phyloP scores from a whole-genome alignment of 345 rosid species.

The Acer yangbiense region DNA sequence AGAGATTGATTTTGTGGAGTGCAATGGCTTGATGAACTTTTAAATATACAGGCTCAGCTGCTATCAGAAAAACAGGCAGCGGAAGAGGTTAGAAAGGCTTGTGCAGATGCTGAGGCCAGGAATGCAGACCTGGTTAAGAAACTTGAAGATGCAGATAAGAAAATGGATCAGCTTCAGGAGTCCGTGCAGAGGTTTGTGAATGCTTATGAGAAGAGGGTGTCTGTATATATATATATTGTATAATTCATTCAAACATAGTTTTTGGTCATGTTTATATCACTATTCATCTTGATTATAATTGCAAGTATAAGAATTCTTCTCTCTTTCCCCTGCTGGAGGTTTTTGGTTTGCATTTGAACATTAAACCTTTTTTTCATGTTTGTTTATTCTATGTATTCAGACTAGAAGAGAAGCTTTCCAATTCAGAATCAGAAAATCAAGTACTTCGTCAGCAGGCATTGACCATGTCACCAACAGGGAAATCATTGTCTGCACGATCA shows the following conservation, averaged over 20 bases:
- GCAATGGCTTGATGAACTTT: constrained; percentile 16
- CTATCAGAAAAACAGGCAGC: constrained; percentile 63
- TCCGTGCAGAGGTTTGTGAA: constrained; percentile 87
- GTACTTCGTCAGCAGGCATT: constrained; percentile 98
- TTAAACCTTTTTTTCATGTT: constrained; percentile 15
- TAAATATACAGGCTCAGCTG: constrained; percentile 58
- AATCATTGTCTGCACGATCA: constrained; percentile 65
- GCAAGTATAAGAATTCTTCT: not conserved
- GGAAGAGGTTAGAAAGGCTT: constrained; percentile 67
- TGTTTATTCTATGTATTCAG: constrained; percentile 45
- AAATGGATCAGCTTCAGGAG: constrained; percentile 92
- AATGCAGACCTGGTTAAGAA: constrained; percentile 70
- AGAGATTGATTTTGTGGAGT: constrained; percentile 1
- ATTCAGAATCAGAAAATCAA: constrained; percentile 97
- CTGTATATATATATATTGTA: not conserved
- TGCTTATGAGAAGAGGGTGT: constrained; percentile 6
- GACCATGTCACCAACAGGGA: constrained; percentile 91
- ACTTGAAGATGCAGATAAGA: constrained; percentile 73
- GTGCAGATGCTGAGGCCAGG: constrained; percentile 60
- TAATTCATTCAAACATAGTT: not conserved
- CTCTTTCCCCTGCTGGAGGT: not conserved
- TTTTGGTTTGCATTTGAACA: not conserved
- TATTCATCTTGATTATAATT: not conserved
- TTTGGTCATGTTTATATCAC: not conserved
- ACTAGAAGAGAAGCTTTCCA: constrained; percentile 92